Base-by-base conservation (phyloP, 768 basidiomycete genomes). In the Tricholoma terreum region DNA sequence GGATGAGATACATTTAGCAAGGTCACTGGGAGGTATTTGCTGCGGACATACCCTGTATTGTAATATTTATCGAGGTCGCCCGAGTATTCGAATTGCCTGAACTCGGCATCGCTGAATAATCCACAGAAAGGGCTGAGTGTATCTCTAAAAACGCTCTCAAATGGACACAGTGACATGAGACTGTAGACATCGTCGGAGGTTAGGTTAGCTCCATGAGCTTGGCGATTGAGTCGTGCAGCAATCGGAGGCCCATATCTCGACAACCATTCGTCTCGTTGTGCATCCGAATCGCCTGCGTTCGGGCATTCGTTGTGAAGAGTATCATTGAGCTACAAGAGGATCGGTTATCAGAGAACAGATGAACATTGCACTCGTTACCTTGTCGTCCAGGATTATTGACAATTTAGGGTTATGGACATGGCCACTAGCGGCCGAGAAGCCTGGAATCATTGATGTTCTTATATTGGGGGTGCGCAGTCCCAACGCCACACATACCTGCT, bases 1-100 rank as follows among this genome's bases (percentile, higher is more conserved):
- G 3, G 2, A n/a, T n/a, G 40, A 9, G 34, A 58, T 49, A 61
- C 15, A 9, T 55, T 21, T 5, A 48, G 50, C 15, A 33, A 11
- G 21, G n/a, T 46, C 27, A n/a, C 6, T 9, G 9, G 1, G 31
- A 30, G 31, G 19, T 30, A 22, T 22, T 52, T 24, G 35, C 15
- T n/a, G 27, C 14, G 27, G 19, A 65, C 82, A 19, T 57, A 88
- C 85, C 90, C 90, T 11, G 85, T 90, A 30, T 77, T 76, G 68
- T 94, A 92, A 67, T 84, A 94, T 68, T 93, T 90, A 61, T 84
- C 81, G 8, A 94, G 68, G 65, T 94, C 92, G 2, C 79, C 79
- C 48, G 75, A 77, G 66, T 92, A 90, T 61, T 89, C 90, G 63
- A 84, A 86, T 0, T 76, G 78, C 24, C 71, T 71, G 67, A 87